phyloP scores from a whole-genome alignment of 495 filamentous ascomycete genomes.

The Penicillium macrosclerotiorum region DNA sequence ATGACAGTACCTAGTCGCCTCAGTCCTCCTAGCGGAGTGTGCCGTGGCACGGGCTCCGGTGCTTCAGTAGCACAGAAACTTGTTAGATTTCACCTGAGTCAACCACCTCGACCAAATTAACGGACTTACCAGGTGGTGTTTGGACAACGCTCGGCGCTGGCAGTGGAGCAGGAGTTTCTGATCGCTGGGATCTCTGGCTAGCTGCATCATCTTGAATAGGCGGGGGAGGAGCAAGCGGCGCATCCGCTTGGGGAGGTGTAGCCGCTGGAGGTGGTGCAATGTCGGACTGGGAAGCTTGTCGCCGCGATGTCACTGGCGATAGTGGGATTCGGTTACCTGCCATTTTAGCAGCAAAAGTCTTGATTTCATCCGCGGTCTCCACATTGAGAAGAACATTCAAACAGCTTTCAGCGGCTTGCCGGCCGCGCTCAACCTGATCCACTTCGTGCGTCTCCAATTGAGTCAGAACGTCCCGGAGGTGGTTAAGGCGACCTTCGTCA shows the following conservation, averaged over 20 bases:
- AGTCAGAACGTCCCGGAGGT: conserved; percentile 88
- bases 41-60: conserved; percentile 36
- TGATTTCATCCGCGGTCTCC: conserved; percentile 85
- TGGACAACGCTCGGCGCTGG: conserved; percentile 25
- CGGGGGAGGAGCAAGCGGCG: conserved; percentile 41
- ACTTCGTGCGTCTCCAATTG: conserved; percentile 91
- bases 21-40: conserved; percentile 50
- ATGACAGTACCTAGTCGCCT: conserved; percentile 81
- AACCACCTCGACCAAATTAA: background rate
- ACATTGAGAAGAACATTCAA: conserved; percentile 85
- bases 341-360: conserved; percentile 67
- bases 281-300: conserved; percentile 19
- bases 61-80: conserved; percentile 8
- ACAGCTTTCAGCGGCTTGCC: conserved; percentile 74
- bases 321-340: conserved; percentile 23
- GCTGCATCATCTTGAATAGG: conserved; percentile 52
- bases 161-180: conserved; percentile 29
- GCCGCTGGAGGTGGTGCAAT: conserved; percentile 8
- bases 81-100: background rate
- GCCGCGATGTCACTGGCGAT: conserved; percentile 14
- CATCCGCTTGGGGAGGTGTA: conserved; percentile 10
- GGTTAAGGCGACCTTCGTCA: conserved; percentile 86
- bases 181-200: conserved; percentile 55
- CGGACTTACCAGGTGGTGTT: conserved; percentile 41
- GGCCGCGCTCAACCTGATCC: conserved; percentile 78